These are phyloP conservation scores for Malus fusca DNA, from an alignment of 306 rosid species.

Conservation along the genomic window DNA sequence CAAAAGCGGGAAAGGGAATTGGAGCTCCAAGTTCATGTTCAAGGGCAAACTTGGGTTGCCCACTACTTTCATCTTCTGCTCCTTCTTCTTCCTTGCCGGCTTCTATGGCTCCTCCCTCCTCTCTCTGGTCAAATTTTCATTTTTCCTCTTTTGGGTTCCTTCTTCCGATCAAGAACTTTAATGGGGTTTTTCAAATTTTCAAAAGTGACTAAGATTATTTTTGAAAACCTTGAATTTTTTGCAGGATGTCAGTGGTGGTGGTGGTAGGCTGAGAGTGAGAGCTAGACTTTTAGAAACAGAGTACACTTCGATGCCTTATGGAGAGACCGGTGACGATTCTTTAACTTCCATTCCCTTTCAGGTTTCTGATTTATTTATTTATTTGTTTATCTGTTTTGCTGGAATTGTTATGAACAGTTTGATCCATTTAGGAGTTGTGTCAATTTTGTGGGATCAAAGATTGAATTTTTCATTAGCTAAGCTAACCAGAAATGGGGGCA, in stretches of 20 bases:
- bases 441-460: neutral
- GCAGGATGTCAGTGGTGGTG: slow-evolving; percentile 32
- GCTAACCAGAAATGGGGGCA: neutral
- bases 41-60: slow-evolving; percentile 39
- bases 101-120: slow-evolving; percentile 46
- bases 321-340: slow-evolving; percentile 68
- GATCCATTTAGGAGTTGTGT: neutral
- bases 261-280: slow-evolving; percentile 35
- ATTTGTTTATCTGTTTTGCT: neutral
- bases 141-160: neutral
- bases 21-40: slow-evolving; percentile 24
- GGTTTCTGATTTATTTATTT: slow-evolving; percentile 27
- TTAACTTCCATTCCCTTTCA: slow-evolving; percentile 76
- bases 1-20: slow-evolving; percentile 39
- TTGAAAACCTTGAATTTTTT: slow-evolving; percentile 1
- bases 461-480: neutral
- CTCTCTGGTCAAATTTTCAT: slow-evolving; percentile 23
- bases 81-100: slow-evolving; percentile 71
- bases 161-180: neutral
- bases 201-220: neutral
- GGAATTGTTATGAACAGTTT: neutral
- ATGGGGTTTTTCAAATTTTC: neutral
- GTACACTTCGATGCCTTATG: slow-evolving; percentile 34
- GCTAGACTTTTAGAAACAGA: slow-evolving; percentile 42
- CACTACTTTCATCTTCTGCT: slow-evolving; percentile 41